Conservation (phyloP, 495 filamentous ascomycete genomes). For the Mycothermus thermophilus region DNA sequence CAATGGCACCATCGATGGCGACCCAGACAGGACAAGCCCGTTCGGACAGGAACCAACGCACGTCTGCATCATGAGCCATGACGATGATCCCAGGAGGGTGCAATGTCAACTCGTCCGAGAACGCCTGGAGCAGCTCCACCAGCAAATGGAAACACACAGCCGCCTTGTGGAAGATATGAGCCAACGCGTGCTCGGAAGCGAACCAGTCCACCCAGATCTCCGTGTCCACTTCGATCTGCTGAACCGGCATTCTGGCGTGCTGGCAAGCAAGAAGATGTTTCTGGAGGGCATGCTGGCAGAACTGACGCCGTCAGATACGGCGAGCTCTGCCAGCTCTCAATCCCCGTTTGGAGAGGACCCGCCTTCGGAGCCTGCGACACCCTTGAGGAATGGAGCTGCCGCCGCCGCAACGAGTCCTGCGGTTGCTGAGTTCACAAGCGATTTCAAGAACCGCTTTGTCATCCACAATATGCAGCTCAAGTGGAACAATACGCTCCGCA, state of each 20-base stretch:
- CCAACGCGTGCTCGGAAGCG: constrained; percentile 41
- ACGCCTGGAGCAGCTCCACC: constrained; percentile 60
- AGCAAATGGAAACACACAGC: constrained; percentile 61
- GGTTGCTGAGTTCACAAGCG: constrained; percentile 58
- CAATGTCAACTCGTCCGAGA: constrained; percentile 74
- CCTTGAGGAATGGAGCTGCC: no score
- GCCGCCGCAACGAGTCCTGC: no score
- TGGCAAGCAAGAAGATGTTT: constrained; percentile 64
- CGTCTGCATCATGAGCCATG: constrained; percentile 85
- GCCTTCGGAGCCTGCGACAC: no score
- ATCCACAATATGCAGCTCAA: constrained; percentile 95
- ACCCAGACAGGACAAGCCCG: constrained; percentile 59
- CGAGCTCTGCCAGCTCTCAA: no score
- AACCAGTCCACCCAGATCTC: constrained; percentile 38
- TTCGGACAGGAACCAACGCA: constrained; percentile 91
- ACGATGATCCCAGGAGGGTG: constrained; percentile 81
- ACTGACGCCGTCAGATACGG: constrained; percentile 38
- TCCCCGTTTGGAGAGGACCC: no score
- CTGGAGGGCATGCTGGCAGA: constrained; percentile 58
- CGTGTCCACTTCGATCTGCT: constrained; percentile 52
- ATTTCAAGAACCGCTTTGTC: constrained; percentile 97
- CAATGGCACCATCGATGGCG: constrained; percentile 48
- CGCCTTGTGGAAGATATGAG: constrained; percentile 51
- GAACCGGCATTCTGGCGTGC: constrained; percentile 51
- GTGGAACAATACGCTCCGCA: constrained; percentile 92